Conservation (phyloP, 2,329 filamentous ascomycete genomes). For the Cytospora piceae region DNA sequence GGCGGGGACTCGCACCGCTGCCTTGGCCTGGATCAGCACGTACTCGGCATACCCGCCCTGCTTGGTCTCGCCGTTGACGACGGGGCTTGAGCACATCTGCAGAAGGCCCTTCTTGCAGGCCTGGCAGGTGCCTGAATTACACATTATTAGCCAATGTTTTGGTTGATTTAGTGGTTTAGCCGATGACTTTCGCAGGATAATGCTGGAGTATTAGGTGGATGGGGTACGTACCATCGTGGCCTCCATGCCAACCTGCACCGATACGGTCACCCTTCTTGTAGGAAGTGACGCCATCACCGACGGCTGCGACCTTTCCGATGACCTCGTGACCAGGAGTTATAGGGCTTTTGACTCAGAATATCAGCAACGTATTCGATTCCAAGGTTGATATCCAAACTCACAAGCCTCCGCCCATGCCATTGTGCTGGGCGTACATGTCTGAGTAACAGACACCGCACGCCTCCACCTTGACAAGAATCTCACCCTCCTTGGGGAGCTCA, state of each 20-base stretch:
- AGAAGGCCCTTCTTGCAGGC: constrained; percentile 65
- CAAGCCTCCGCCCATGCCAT: constrained; percentile 46
- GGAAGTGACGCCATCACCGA: constrained; percentile 53
- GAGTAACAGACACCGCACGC: constrained; percentile 65
- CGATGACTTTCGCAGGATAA: too few relatives aligned
- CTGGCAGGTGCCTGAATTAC: constrained; percentile 64
- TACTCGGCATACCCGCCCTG: constrained; percentile 74
- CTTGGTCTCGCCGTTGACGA: constrained; percentile 66
- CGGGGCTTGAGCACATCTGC: constrained; percentile 68
- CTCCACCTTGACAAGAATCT: constrained; percentile 65
- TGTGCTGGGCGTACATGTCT: constrained; percentile 44
- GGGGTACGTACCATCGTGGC: constrained; percentile 45
- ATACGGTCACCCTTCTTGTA: constrained; percentile 63
- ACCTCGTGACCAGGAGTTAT: constrained; percentile 63
- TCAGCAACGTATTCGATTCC: neutral
- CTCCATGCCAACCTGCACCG: constrained; percentile 55
- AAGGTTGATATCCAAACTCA: neutral
- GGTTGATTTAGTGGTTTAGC: neutral
- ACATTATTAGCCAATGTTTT: constrained; percentile 37
- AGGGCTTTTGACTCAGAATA: constrained; percentile 7
- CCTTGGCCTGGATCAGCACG: constrained; percentile 62
- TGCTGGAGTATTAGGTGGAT: neutral
- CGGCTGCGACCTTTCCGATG: constrained; percentile 60
- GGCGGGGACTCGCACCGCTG: constrained; percentile 58
- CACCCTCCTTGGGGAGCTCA: constrained; percentile 49